These are phyloP conservation scores for Candida frijolesensis DNA, from an alignment of 1,139 yeast species.

Conservation along the genomic window DNA sequence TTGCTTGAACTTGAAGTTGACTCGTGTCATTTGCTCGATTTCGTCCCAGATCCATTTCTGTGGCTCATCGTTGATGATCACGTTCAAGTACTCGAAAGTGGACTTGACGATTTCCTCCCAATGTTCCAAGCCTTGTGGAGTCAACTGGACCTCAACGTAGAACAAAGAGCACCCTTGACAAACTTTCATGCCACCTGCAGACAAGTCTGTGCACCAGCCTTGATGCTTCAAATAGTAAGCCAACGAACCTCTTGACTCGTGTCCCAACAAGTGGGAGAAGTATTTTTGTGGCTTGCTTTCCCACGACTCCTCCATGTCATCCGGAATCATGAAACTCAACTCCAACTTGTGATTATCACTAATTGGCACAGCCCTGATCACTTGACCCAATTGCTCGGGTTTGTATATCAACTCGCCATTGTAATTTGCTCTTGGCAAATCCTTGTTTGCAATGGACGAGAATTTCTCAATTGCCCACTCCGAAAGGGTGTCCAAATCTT, in stretches of 20 bases:
- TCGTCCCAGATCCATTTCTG: constrained; percentile 60
- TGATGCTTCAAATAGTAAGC: constrained; percentile 62
- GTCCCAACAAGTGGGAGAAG: constrained; percentile 83
- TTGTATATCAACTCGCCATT: constrained; percentile 32
- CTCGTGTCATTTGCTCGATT: constrained; percentile 44
- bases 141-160: constrained; percentile 69
- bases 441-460: constrained; percentile 58
- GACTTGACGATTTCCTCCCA: constrained; percentile 62
- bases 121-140: constrained; percentile 67
- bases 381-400: constrained; percentile 50
- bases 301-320: constrained; percentile 64
- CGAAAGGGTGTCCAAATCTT: constrained; percentile 70
- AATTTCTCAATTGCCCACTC: constrained; percentile 73
- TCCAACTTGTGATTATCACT: constrained; percentile 74
- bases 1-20: constrained; percentile 67
- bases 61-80: constrained; percentile 56
- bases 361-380: constrained; percentile 76
- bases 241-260: constrained; percentile 84
- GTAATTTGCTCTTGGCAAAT: constrained; percentile 54
- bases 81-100: constrained; percentile 70
- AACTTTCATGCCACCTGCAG: constrained; percentile 72
- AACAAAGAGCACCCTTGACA: constrained; percentile 73
- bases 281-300: constrained; percentile 69
- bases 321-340: constrained; percentile 73
- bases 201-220: constrained; percentile 80